Percentiles rank a stretch among this genome's conserved stretches.
Evolutionary conservation across 768 basidiomycete species (phyloP).

Genomic region (Myochromella boudieri): DNA sequence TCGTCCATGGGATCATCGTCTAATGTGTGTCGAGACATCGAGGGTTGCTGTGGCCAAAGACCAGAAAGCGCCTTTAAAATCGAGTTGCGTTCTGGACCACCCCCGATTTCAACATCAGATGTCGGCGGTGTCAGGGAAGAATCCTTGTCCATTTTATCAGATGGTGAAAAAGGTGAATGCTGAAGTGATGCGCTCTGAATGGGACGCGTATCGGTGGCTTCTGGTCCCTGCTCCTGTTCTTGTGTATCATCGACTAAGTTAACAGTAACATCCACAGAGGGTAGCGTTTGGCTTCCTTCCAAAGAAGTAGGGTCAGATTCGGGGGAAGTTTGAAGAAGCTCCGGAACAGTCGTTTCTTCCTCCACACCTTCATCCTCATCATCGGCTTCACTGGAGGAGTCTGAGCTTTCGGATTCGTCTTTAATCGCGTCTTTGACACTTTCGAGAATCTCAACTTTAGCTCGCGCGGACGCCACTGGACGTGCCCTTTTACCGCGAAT

Average conservation of each 20-base stretch:
- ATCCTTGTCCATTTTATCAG: constrained; percentile 35
- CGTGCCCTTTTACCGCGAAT: constrained; percentile 85
- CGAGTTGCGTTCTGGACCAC: constrained; percentile 64
- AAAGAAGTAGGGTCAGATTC: constrained; percentile 23
- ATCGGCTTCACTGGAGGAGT: constrained; percentile 59
- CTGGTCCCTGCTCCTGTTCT: constrained; percentile 10
- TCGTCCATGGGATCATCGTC: constrained; percentile 75
- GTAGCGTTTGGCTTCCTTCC: constrained; percentile 25
- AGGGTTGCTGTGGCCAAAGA: constrained; percentile 69
- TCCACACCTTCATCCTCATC: constrained; percentile 54
- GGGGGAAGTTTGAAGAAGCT: constrained; percentile 26
- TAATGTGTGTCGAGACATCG: constrained; percentile 50
- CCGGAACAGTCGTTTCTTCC: constrained; percentile 33
- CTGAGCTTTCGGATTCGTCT: constrained; percentile 76
- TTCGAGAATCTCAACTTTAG: constrained; percentile 84
- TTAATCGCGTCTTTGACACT: constrained; percentile 89
- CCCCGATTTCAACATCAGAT: constrained; percentile 50
- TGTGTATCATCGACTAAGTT: constrained; percentile 8
- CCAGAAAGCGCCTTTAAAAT: constrained; percentile 83
- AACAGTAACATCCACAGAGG: constrained; percentile 20
- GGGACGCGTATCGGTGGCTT: constrained; percentile 16
- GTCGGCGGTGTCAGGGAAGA: constrained; percentile 44
- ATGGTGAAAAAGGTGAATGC: constrained; percentile 55
- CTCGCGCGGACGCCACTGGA: constrained; percentile 86
- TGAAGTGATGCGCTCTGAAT: constrained; percentile 42